Evolutionary conservation across 352 stramenopile species (phyloP).

Genomic region (Globisporangium spiculum): DNA sequence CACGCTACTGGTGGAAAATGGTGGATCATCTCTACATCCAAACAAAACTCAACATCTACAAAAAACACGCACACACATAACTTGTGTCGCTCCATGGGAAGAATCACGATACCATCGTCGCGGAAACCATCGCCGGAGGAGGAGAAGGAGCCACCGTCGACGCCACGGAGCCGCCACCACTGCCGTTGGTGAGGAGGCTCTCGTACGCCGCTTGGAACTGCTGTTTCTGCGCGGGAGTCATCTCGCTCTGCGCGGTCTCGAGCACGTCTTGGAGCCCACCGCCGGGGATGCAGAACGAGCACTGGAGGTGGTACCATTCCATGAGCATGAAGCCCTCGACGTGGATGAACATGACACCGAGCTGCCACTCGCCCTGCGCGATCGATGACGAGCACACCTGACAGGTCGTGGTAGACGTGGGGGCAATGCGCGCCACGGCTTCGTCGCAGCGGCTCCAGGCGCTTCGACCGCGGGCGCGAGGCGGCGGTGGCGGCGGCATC

Average conservation of each 20-base stretch:
- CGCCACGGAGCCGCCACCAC: background rate
- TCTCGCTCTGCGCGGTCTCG: conserved; percentile 60
- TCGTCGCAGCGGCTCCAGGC: conserved; percentile 81
- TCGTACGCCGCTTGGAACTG: conserved; percentile 50
- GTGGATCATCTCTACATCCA: conserved; percentile 6
- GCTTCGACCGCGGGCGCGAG: conserved; percentile 43
- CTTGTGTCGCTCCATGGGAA: background rate
- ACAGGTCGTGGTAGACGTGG: conserved; percentile 73
- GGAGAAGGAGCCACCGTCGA: background rate
- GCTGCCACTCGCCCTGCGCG: conserved; percentile 58
- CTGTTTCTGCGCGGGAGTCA: conserved; percentile 49
- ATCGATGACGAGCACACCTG: conserved; percentile 69
- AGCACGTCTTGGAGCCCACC: conserved; percentile 49
- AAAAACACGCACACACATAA: conserved; percentile 6
- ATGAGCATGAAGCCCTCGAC: conserved; percentile 87
- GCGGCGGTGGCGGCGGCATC: conserved; percentile 36
- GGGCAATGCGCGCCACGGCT: conserved; percentile 68
- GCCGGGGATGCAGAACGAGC: conserved; percentile 49
- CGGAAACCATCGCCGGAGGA: conserved; percentile 11
- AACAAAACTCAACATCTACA: background rate
- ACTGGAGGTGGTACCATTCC: conserved; percentile 81
- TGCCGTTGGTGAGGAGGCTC: conserved; percentile 6
- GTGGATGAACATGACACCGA: conserved; percentile 86
- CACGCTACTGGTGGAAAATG: background rate
- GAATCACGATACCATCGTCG: conserved; percentile 18